Base-by-base conservation (phyloP, 1,284 basidiomycete genomes). In the Kalmanozyma brasiliensis region DNA sequence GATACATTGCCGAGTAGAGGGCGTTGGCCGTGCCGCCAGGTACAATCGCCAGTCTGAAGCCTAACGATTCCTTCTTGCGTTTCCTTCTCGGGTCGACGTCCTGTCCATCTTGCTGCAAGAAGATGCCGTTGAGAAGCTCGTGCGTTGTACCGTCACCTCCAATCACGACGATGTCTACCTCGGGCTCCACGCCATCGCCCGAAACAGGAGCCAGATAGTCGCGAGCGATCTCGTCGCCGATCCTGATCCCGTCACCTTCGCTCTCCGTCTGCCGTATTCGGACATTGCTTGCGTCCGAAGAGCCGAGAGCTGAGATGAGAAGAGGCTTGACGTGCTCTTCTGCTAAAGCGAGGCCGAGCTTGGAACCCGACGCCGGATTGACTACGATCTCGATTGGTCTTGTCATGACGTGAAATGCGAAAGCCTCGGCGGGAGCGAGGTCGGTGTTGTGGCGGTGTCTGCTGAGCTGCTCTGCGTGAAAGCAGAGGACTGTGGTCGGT, bases 1-100 rank as follows among this genome's bases (percentile, higher is more conserved):
- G 49, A 86, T 84, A 85, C 19, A 84, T 69, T 16, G 84, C 83
- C 6, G 82, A 86, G 80, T 90, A 93, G n/a, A 96, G 85, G 0
- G 94, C 94, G 78, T 97, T 97, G 17, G 93, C 93, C n/a, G 94
- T 97, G 10, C 94, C 94, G 37, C 88, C 88, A 3, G 94, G 93
- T 14, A 86, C 79, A 7, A 86, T 62, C 2, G 84, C 73, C 2
- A 86, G 33, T 20, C 76, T 52, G 16, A 76, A 24, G 8, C 37
- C 30, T 13, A 71, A 59, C 20, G 44, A 22, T 14, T 42, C 14
- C 20, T 42, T n/a, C 29, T 23, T 24, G 10, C 8, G 2, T 16
- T 22, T 13, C n/a, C 33, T 26, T 16, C 33, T 35, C 20, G 14
- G 22, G 20, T 24, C 6, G 23, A 6, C 4, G 23, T 8, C 24